Evolutionary conservation across 1,139 yeast species (phyloP).

Genomic region (Hansenula sp.): DNA sequence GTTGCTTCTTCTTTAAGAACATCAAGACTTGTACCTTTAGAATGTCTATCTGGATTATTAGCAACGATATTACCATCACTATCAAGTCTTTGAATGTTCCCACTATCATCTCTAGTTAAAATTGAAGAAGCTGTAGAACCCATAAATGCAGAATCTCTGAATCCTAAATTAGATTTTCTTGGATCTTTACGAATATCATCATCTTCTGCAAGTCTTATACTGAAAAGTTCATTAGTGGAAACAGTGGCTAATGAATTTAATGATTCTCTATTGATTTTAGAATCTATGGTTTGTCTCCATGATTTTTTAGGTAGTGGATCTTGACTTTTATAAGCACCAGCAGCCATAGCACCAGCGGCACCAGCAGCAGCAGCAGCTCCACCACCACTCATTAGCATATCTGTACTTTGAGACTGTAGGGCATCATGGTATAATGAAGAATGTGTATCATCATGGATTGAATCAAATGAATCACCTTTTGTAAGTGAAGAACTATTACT

Average conservation of each 20-base stretch:
- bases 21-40: constrained; percentile 20
- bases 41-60: constrained; percentile 15
- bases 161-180: constrained; percentile 32
- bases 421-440: constrained; percentile 26
- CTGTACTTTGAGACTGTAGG: constrained; percentile 26
- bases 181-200: constrained; percentile 36
- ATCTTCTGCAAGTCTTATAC: constrained; percentile 73
- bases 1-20: constrained; percentile 18
- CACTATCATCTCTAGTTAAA: constrained; percentile 26
- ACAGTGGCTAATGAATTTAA: constrained; percentile 77
- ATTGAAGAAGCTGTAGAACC: constrained; percentile 22
- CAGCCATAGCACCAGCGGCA: background rate
- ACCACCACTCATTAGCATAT: constrained; percentile 19
- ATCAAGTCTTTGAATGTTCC: constrained; percentile 47
- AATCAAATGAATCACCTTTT: constrained; percentile 20
- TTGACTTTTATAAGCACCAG: constrained; percentile 8
- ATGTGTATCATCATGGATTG: constrained; percentile 19
- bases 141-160: constrained; percentile 37
- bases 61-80: constrained; percentile 50
- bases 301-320: constrained; percentile 47
- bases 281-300: constrained; percentile 60
- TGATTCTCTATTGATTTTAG: constrained; percentile 49
- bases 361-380: constrained; percentile 5
- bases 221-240: constrained; percentile 77
- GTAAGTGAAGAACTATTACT: constrained; percentile 34